Conservation (phyloP, 345 rosid species). For the Heritiera fomes region DNA sequence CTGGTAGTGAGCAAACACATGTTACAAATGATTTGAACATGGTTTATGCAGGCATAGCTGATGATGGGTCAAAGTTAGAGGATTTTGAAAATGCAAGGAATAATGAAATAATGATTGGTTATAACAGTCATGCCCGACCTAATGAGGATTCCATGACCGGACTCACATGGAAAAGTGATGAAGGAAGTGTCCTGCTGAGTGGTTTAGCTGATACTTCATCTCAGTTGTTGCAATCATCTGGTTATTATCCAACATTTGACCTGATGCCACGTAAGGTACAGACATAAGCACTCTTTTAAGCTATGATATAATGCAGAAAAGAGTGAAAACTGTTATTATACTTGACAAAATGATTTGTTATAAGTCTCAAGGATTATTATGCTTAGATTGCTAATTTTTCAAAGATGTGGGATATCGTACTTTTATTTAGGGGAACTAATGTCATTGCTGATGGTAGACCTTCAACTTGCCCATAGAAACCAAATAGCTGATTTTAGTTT, state of each 20-base stretch:
- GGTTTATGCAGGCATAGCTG: constrained; percentile 25
- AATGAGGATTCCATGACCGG: constrained; percentile 34
- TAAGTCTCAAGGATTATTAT: neutral
- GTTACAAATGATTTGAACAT: constrained; percentile 28
- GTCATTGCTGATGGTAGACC: neutral
- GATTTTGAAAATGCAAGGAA: constrained; percentile 31
- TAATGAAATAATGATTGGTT: constrained; percentile 29
- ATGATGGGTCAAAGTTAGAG: constrained; percentile 23
- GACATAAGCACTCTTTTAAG: constrained; percentile 2
- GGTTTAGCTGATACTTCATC: constrained; percentile 39
- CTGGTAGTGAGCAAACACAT: constrained; percentile 20
- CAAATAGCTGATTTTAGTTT: neutral
- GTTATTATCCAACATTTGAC: constrained; percentile 37
- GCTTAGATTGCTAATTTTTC: neutral
- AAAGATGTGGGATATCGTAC: neutral
- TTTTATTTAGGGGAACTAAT: constrained; percentile 7
- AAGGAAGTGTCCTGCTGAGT: constrained; percentile 30
- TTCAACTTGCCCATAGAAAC: neutral
- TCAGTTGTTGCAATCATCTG: constrained; percentile 34
- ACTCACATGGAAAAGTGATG: constrained; percentile 43
- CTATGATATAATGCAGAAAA: neutral
- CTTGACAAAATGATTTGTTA: neutral
- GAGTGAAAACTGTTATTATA: neutral
- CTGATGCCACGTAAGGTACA: constrained; percentile 44
- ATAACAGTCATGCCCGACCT: constrained; percentile 25